Evolutionary conservation across 345 rosid species (phyloP).

Genomic region (Gossypium stocksii): DNA sequence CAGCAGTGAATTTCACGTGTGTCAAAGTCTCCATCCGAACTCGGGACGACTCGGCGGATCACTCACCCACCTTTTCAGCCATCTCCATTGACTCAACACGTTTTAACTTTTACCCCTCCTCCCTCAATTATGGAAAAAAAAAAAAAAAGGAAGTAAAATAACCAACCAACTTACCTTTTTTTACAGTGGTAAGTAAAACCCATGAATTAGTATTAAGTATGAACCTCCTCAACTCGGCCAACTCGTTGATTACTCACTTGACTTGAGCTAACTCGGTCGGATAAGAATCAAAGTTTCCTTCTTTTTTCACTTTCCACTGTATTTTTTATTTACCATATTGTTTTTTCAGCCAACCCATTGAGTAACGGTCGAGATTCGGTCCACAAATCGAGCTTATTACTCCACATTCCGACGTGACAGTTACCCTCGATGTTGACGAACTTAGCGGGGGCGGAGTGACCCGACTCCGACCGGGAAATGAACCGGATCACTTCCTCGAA

Average conservation of each 20-base stretch:
- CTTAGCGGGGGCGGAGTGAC: not conserved
- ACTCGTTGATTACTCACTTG: not conserved
- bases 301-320: not conserved
- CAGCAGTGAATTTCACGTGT: not conserved
- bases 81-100: not conserved
- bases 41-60: constrained; percentile 3
- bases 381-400: not conserved
- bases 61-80: not conserved
- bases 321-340: not conserved
- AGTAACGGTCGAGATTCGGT: constrained; percentile 8
- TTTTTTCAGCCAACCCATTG: not conserved
- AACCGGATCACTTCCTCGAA: constrained; percentile 4
- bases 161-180: constrained; percentile 1
- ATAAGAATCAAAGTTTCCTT: not conserved
- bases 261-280: not conserved
- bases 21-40: not conserved
- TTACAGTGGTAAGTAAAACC: not conserved
- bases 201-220: not conserved
- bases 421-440: not conserved
- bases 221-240: not conserved
- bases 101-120: not conserved
- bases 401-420: not conserved
- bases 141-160: not conserved
- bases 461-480: not conserved
- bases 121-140: not conserved